Conservation (phyloP, 2,329 filamentous ascomycete genomes). For the Akanthomyces dipterigenus region DNA sequence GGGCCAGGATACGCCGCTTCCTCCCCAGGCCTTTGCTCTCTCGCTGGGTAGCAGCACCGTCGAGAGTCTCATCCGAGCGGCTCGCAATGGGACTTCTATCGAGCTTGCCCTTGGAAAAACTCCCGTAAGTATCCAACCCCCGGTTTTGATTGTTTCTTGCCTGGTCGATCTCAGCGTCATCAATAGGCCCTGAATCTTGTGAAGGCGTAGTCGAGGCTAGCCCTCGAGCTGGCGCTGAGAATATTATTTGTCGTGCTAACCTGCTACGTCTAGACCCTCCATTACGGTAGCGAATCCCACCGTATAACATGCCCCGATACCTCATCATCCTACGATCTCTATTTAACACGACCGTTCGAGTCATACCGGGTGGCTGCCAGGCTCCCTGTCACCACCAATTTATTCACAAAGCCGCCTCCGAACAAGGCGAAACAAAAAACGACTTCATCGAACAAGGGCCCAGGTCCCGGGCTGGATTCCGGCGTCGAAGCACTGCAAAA, state of each 20-base stretch:
- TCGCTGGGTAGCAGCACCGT: conserved; percentile 51
- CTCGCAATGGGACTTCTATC: conserved; percentile 49
- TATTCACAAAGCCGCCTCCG: conserved; percentile 37
- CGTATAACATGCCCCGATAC: conserved; percentile 38
- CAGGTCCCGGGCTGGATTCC: conserved; percentile 38
- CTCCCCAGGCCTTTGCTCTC: conserved; percentile 51
- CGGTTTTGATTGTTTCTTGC: neutral
- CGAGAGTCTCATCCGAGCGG: conserved; percentile 55
- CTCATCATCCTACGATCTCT: conserved; percentile 49
- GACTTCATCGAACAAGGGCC: conserved; percentile 26
- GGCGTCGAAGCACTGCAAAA: conserved; percentile 45
- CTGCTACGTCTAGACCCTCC: conserved; percentile 38
- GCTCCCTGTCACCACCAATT: conserved; percentile 44
- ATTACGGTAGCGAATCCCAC: conserved; percentile 46
- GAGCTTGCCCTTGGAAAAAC: conserved; percentile 50
- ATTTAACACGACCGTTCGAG: conserved; percentile 45
- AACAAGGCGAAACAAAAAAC: conserved; percentile 25
- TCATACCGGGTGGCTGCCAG: conserved; percentile 39
- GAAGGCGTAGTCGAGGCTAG: neutral
- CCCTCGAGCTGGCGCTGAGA: neutral
- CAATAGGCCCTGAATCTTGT: neutral
- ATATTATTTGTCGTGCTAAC: conserved; percentile 2
- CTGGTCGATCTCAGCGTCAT: neutral
- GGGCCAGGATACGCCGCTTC: conserved; percentile 36
- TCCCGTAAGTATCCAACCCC: conserved; percentile 46